A percentile compares a stretch with the other conserved stretches of the same genome.
Conservation (phyloP, 1,284 basidiomycete species). For the Rhodotorula sp. region DNA sequence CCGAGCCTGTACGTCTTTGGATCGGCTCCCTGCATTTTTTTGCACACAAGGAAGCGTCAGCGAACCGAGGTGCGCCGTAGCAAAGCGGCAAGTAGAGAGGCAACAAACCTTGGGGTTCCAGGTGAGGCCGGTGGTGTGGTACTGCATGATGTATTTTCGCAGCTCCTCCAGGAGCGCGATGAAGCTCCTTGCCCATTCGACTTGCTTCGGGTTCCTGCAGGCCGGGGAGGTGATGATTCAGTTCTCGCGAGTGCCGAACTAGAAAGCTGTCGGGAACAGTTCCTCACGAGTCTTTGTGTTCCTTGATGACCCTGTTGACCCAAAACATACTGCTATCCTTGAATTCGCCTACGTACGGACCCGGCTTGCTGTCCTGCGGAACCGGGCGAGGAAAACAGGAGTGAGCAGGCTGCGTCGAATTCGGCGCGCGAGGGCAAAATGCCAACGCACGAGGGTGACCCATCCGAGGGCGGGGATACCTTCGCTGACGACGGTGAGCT, state of each 20-base stretch:
- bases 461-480: slow-evolving; percentile 85
- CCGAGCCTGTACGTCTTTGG: slow-evolving; percentile 38
- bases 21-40: slow-evolving; percentile 44
- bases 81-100: background rate
- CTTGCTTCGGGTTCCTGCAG: slow-evolving; percentile 76
- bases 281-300: slow-evolving; percentile 83
- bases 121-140: slow-evolving; percentile 78
- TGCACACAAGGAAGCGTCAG: background rate
- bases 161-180: slow-evolving; percentile 70
- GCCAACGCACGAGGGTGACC: slow-evolving; percentile 68
- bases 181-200: slow-evolving; percentile 82
- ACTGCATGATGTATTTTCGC: slow-evolving; percentile 78
- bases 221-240: background rate
- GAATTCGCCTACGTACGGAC: slow-evolving; percentile 74
- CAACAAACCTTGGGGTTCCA: slow-evolving; percentile 82
- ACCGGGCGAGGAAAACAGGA: no score
- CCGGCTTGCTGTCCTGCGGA: slow-evolving; percentile 75
- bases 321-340: slow-evolving; percentile 90
- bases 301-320: slow-evolving; percentile 85
- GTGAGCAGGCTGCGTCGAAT: background rate
- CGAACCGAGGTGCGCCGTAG: background rate
- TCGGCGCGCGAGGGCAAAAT: no score
- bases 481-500: slow-evolving; percentile 77
- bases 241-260: background rate
- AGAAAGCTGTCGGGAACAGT: background rate